Conservation (phyloP, 495 filamentous ascomycete genomes). For the Aspergillus nanangensis region DNA sequence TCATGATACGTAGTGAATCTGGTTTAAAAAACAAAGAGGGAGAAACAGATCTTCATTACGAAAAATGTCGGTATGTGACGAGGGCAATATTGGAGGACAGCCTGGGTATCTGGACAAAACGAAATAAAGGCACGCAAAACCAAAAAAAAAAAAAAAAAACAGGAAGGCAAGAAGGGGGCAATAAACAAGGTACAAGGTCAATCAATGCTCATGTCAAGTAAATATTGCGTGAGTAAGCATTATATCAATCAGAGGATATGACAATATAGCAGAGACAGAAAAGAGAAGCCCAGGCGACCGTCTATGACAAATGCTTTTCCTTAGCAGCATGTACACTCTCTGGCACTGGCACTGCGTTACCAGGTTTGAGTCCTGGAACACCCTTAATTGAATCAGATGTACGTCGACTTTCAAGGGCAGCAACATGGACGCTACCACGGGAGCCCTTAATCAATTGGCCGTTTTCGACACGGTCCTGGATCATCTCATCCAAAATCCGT, state of each 20-base stretch:
- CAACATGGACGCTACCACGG: conserved; percentile 51
- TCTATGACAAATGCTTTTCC: too few species aligned
- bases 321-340: too few species aligned
- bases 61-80: background rate
- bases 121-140: conserved; percentile 19
- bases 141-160: conserved; percentile 16
- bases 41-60: too few species aligned
- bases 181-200: conserved; percentile 6
- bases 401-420: conserved; percentile 31
- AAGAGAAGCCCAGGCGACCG: background rate
- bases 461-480: conserved; percentile 74
- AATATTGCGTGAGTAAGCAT: too few species aligned
- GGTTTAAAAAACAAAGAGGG: too few species aligned
- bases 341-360: conserved; percentile 7
- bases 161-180: conserved; percentile 7
- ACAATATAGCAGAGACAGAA: background rate
- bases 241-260: too few species aligned
- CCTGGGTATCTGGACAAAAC: conserved; percentile 20
- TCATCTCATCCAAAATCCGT: conserved; percentile 89
- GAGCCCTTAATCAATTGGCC: conserved; percentile 58
- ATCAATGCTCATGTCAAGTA: background rate
- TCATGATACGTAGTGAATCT: too few species aligned
- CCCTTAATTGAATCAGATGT: conserved; percentile 27
- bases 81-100: conserved; percentile 11
- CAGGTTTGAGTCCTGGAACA: conserved; percentile 24